These are phyloP conservation scores for Syzygium jambos DNA, from an alignment of 345 rosid genomes.

Conservation along the genomic window DNA sequence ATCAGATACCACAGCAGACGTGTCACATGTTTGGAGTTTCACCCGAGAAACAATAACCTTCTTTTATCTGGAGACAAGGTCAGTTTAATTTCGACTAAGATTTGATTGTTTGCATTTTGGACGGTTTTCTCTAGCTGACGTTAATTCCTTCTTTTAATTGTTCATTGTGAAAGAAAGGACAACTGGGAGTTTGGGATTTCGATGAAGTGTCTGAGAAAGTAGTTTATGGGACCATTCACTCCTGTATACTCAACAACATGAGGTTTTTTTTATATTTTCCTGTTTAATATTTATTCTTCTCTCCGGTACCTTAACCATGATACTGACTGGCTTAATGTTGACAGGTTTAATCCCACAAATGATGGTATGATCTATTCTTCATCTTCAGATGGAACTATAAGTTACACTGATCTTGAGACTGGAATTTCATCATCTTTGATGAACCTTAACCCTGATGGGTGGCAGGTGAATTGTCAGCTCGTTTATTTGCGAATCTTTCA, in stretches of 20 bases:
- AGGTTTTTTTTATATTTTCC: constrained; percentile 23
- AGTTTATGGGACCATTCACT: constrained; percentile 77
- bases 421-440: constrained; percentile 72
- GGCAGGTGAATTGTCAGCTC: constrained; percentile 54
- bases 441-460: constrained; percentile 86
- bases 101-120: not conserved
- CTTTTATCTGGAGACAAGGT: constrained; percentile 98
- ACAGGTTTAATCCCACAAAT: constrained; percentile 74
- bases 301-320: not conserved
- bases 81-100: not conserved
- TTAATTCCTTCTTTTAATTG: not conserved
- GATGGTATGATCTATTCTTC: constrained; percentile 74
- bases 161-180: constrained; percentile 70
- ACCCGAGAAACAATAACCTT: constrained; percentile 74
- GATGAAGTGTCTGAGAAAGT: constrained; percentile 76
- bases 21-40: constrained; percentile 90
- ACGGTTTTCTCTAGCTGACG: not conserved
- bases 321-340: not conserved
- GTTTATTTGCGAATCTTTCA: not conserved
- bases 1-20: constrained; percentile 94
- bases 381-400: constrained; percentile 91
- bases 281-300: not conserved
- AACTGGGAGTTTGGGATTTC: constrained; percentile 96
- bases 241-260: constrained; percentile 81
- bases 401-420: constrained; percentile 88